These are phyloP conservation scores for Lachancea waltii DNA, from an alignment of 805 yeast species.

Conservation along the genomic window DNA sequence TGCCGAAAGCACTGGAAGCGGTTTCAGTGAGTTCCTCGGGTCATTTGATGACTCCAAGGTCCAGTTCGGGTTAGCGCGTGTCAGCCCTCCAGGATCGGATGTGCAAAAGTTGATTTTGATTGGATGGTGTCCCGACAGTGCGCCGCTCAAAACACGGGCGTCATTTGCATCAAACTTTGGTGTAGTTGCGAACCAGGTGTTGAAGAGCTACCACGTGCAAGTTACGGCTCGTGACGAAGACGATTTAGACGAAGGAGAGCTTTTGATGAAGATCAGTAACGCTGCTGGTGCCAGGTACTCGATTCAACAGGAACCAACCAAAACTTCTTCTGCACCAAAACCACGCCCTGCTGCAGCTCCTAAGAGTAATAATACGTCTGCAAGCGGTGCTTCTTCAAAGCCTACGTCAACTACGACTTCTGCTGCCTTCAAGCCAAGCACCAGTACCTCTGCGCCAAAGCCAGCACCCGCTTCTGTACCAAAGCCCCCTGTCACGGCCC, in stretches of 20 bases:
- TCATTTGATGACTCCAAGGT: conserved; percentile 82
- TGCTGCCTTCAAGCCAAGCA: conserved; percentile 1
- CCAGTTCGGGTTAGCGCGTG: conserved; percentile 85
- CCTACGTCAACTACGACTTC: too few relatives aligned
- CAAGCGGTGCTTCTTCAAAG: too few relatives aligned
- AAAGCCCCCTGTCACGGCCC: too few relatives aligned
- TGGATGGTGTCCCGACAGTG: conserved; percentile 98
- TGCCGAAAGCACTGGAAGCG: conserved; percentile 47
- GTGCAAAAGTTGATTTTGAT: conserved; percentile 76
- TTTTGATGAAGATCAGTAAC: conserved; percentile 68
- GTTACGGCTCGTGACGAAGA: conserved; percentile 93
- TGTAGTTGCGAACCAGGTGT: conserved; percentile 54
- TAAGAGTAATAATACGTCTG: too few relatives aligned
- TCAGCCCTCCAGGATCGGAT: conserved; percentile 86
- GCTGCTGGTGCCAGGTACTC: conserved; percentile 97
- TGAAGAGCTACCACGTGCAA: conserved; percentile 88
- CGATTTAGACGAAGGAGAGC: conserved; percentile 75
- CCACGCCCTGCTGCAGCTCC: conserved; percentile 21
- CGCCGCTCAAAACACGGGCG: conserved; percentile 69
- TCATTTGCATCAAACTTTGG: conserved; percentile 75
- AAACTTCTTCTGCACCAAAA: conserved; percentile 15
- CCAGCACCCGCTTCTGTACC: conserved; percentile 6
- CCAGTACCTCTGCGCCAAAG: conserved; percentile 12
- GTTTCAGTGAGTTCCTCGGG: conserved; percentile 68
- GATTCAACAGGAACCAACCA: conserved; percentile 36